Evolutionary conservation across 768 basidiomycete species (phyloP), one percentile per base, ranked within the genome.

Genomic region (Cystofilobasidium bisporidii): DNA sequence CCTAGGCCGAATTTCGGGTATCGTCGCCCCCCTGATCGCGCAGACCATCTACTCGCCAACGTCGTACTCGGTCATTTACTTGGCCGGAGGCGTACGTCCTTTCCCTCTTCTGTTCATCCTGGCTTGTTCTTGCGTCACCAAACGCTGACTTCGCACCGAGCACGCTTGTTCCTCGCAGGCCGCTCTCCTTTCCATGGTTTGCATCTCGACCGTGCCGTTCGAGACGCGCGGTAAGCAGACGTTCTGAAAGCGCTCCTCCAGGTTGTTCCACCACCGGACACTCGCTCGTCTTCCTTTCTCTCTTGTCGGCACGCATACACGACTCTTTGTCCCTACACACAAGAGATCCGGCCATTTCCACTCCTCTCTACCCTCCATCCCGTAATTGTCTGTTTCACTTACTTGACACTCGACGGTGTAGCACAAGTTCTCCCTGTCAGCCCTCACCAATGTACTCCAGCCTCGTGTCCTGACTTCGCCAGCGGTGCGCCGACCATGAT

Each of bases 221-320:
- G 76, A 77, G 59, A 76, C 75, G 64, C 70, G 74, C 50, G 71
- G 75, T 61, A 71, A 75, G 64, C 76, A 77, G 69, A 75, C 75
- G 64, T 77, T 74, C 71, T 77, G 72, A 55, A 48, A 50, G 17
- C 30, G 6, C 20, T 12, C 50, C 11, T 12, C 24, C 26, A 9
- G 10, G 50, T 3, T 30, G 10, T 12, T 5, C 24, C 5, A 6
- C 24, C 24, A 32, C 14, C 6, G 50, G 8, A 12, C 30, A 12
- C 12, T 32, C 50, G 24, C 6, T 30, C 32, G 30, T 47, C 45
- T 47, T 47, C 20, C 45, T 47, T 47, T 6, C 20, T 22, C 17
- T 17, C 40, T 41, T 41, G 10, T 41, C n/a, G n/a, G n/a, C n/a
- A n/a, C n/a, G n/a, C n/a, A n/a, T n/a, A n/a, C n/a, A n/a, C n/a